Percentiles rank a stretch among this genome's conserved stretches.
Conservation (phyloP, 768 basidiomycete genomes). For the Glaciozyma martinii region DNA sequence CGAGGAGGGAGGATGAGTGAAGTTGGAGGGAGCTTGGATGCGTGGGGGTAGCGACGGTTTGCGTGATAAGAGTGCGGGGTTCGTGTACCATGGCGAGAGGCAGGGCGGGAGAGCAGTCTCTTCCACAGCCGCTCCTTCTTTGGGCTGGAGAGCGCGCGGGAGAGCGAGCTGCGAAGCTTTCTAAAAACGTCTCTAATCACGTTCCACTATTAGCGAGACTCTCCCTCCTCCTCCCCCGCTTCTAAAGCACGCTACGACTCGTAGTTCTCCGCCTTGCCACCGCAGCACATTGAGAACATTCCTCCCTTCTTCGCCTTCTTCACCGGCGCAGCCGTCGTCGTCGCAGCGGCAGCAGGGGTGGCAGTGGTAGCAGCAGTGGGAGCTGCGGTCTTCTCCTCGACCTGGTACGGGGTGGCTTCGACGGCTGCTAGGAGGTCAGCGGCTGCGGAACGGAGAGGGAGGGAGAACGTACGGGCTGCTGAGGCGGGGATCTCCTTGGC, state of each 20-base stretch:
- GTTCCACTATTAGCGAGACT: no score
- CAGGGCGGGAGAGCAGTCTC: no score
- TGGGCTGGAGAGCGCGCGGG: no score
- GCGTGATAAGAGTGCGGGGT: no score
- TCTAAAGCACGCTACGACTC: constrained; percentile 1
- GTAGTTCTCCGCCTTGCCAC: constrained; percentile 25
- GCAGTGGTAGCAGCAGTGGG: background rate
- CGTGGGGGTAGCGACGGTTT: no score
- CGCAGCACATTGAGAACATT: constrained; percentile 25
- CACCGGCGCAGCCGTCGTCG: background rate
- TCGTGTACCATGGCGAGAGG: no score
- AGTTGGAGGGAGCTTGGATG: no score
- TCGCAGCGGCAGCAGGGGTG: background rate
- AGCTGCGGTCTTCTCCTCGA: constrained; percentile 1
- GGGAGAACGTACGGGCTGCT: background rate
- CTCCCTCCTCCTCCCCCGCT: no score
- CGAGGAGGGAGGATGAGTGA: no score
- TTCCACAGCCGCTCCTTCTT: no score
- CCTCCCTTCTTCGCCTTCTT: constrained; percentile 27
- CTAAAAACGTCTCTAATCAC: no score
- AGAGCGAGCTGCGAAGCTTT: no score
- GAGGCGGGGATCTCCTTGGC: background rate
- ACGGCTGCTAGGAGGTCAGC: background rate
- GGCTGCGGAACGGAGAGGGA: background rate
- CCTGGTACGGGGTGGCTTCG: constrained; percentile 12